Base-by-base conservation (phyloP, 139 green algal species). In the Spirogloea muscicola region DNA sequence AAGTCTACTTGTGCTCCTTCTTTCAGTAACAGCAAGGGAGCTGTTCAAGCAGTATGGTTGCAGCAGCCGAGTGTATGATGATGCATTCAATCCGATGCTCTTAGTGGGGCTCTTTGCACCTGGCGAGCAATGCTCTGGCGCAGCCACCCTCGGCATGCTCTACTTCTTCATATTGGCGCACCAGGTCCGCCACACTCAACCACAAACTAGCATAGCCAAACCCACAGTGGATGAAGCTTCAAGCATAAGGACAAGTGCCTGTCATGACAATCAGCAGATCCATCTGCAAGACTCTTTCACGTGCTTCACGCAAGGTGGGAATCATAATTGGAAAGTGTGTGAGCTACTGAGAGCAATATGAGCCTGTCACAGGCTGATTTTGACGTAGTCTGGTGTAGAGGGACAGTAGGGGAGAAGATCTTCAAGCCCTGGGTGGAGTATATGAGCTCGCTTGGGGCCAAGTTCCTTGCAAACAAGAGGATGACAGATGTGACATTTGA, bases 151-250 rank as follows among this genome's bases (percentile, higher is more conserved):
- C 0, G 72, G 72, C 42, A 73, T 79, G 72, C 72, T 79, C 38
- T 73, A 79, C 72, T 79, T 64, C 59, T 79, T 79, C 58, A 79
- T 79, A 25, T 49, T 79, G 4, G 72, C 72, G 6, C 72, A 79
- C 42, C 72, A 79, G 68, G 68, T 77, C 3, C 21, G 67, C n/a
- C n/a, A n/a, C n/a, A n/a, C n/a, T n/a, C n/a, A n/a, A n/a, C n/a
- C 13, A 52, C 16, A 25, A 52, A 52, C n/a, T n/a, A n/a, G n/a
- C n/a, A n/a, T n/a, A n/a, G n/a, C n/a, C n/a, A n/a, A n/a, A n/a
- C n/a, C n/a, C n/a, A n/a, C n/a, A n/a, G n/a, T n/a, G n/a, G n/a
- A n/a, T n/a, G n/a, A n/a, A n/a, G n/a, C n/a, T n/a, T n/a, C n/a
- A n/a, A n/a, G n/a, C n/a, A n/a, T n/a, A n/a, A n/a, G n/a, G n/a